Base-by-base conservation (phyloP, 75 land plant genomes). In the Pseudotsuga menziesii region DNA sequence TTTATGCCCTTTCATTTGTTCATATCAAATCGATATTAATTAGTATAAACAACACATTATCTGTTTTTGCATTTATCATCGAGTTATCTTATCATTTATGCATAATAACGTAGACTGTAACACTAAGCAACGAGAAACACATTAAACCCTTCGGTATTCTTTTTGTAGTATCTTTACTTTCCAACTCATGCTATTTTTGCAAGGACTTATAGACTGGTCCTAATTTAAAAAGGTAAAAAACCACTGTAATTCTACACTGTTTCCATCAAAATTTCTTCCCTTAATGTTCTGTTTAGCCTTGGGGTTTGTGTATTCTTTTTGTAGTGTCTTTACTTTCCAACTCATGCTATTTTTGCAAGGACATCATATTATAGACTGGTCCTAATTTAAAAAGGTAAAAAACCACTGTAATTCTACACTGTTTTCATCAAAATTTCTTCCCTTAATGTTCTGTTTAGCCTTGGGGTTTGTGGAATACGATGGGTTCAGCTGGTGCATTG, bases 61-160 rank as follows among this genome's bases (percentile, higher is more conserved):
- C 41, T 39, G 41, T 39, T 39, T 39, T 39, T 39, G 41, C 41
- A 39, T 39, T 39, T 39, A 39, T 39, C 41, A 39, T 44, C 52
- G 8, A 44, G 52, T 7, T 44, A 44, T 8, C 52, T 44, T 44
- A 44, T 44, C 52, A 44, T 44, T 44, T 91, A 4, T 48, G 54
- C 13, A 48, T 8, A 48, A 48, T 9, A 48, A 48, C 9, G 12
- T 48, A 48, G 54, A 48, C 54, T 48, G 12, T 48, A 48, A 48
- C 54, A 48, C 12, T 48, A 48, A 48, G 54, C 54, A 48, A 48
- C 54, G 2, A 48, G 54, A 11, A 48, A 48, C 13, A 11, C 54
- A 48, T 23, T 13, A 61, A 22, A 22, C 62, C 26, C 26, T 61
- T 26, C 22, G 62, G 13, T 61, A 61, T 61, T 48, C 0, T 48